Conservation (phyloP, 306 rosid species). For the Fragaria ananassa region DNA sequence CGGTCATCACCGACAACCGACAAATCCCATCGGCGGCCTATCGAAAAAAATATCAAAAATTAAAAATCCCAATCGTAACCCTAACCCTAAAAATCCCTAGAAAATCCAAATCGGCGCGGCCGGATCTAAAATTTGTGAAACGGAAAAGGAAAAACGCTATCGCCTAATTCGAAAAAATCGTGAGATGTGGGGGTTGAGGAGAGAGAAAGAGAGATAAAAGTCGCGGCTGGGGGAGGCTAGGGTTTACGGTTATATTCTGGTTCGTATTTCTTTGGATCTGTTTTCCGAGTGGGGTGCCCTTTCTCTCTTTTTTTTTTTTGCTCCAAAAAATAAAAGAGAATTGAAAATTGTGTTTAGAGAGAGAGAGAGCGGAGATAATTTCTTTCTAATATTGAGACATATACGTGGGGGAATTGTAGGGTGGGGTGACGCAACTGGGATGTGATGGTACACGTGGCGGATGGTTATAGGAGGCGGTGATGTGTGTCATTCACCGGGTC, state of each 20-base stretch:
- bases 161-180: constrained; percentile 30
- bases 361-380: not conserved
- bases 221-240: constrained; percentile 69
- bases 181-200: not conserved
- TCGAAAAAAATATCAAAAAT: not conserved
- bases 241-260: constrained; percentile 62
- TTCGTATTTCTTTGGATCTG: constrained; percentile 62
- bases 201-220: constrained; percentile 56
- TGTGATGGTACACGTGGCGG: not conserved
- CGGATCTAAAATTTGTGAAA: constrained; percentile 4
- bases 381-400: not conserved
- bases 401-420: constrained; percentile 21
- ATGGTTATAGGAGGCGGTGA: not conserved
- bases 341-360: not conserved
- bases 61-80: constrained; percentile 31
- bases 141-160: constrained; percentile 25
- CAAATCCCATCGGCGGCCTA: constrained; percentile 53
- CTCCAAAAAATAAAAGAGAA: not conserved
- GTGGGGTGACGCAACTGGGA: constrained; percentile 14
- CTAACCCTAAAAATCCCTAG: constrained; percentile 20
- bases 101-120: constrained; percentile 3
- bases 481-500: not conserved
- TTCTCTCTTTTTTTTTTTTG: constrained; percentile 24
- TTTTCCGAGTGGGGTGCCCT: constrained; percentile 30
- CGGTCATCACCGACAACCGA: constrained; percentile 71